Evolutionary conservation across 352 stramenopile genomes (phyloP).

Genomic region (Thalassiosira livingstoniorum): DNA sequence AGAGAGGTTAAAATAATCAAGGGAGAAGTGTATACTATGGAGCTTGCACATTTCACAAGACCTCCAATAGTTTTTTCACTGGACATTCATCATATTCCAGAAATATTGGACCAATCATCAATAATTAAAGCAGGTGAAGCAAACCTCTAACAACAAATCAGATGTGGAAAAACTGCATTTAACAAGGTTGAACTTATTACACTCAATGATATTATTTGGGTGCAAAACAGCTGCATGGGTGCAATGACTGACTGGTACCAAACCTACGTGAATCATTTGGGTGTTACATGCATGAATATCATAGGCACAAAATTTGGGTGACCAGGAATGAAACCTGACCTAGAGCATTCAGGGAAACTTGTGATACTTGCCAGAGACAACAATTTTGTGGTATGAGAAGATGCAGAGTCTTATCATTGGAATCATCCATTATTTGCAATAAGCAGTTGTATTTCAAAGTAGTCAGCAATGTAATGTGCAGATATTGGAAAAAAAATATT

Average conservation of each 20-base stretch:
- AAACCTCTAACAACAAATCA: background rate
- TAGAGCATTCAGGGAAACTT: background rate
- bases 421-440: background rate
- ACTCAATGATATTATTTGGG: background rate
- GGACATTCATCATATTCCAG: no score
- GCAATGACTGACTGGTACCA: background rate
- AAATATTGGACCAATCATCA: background rate
- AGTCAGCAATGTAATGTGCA: background rate
- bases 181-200: background rate
- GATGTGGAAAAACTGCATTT: background rate
- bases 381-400: slow-evolving; percentile 3
- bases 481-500: background rate
- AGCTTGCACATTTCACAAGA: no score
- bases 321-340: background rate
- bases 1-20: background rate
- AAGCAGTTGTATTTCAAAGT: background rate
- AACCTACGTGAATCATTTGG: slow-evolving; percentile 2
- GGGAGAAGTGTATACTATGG: no score
- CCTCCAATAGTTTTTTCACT: no score
- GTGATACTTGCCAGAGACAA: slow-evolving; percentile 13
- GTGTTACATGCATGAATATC: slow-evolving; percentile 8
- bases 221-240: background rate
- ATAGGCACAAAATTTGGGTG: slow-evolving; percentile 13
- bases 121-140: background rate
- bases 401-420: background rate